Evolutionary conservation across 768 basidiomycete genomes (phyloP), one percentile per base, ranked within the genome.

Genomic region (Hygrocybe punicea): DNA sequence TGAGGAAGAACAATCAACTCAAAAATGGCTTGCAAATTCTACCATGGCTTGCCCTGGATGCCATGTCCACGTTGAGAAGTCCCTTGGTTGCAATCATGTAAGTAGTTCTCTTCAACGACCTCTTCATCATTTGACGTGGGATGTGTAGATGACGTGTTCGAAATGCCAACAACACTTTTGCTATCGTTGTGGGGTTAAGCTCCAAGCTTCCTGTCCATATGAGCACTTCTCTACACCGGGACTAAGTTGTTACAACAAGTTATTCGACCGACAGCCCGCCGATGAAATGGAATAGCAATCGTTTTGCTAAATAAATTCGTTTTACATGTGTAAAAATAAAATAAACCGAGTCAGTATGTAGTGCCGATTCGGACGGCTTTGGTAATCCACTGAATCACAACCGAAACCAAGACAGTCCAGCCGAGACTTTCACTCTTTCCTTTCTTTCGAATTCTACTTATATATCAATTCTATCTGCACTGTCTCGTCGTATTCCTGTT

Each of bases 11-110:
- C 78, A 83, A 67, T 80, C 83, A 61, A 93, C 89, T 70, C 78
- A 76, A 62, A 73, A 81, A 62, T 95, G 89, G 90, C 75, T 95
- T 24, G 78, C 84, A 25, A 66, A 73, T 34, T 83, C 81, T 40
- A 89, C 93, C 10, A 86, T 79, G 70, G 74, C 76, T 17, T 91
- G 89, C 66, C 89, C 92, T 4, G 84, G 84, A 5, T 95, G 93
- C 71, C 62, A 72, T 5, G 79, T 89, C 13, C 76, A 81, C 58
- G 86, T 93, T 10, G 87, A 91, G 72, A 91, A 91, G 72, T 81
- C 78, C 16, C 62, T 79, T 58, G 93, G 93, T 2, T 95, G 93
- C 72, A 95, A 95, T 70, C 93, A 96, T 73, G 92, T 93, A 74
- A 59, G 86, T 74, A 58, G 40, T 44, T 7, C 24, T 13, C 39